Conservation (phyloP, 768 basidiomycete genomes). For the Polyporus arcularius region DNA sequence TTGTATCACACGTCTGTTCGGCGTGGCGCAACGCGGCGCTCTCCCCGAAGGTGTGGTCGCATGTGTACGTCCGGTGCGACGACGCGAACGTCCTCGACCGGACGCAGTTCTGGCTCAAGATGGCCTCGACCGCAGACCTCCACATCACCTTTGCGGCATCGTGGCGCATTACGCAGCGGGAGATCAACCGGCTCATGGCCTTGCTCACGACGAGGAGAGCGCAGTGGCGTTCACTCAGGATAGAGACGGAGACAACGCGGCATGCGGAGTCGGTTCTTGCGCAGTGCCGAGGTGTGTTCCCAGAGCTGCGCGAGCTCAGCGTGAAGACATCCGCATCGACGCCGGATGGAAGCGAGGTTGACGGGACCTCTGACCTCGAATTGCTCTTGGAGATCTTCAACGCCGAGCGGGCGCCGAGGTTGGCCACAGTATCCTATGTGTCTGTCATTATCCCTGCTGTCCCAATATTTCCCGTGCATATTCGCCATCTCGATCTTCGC, state of each 20-base stretch:
- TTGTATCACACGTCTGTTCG: conserved; percentile 59
- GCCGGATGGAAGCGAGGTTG: conserved; percentile 9
- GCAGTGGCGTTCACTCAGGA: conserved; percentile 47
- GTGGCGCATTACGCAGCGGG: conserved; percentile 30
- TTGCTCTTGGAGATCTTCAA: conserved; percentile 16
- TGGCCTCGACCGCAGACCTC: conserved; percentile 44
- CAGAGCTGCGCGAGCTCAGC: conserved; percentile 37
- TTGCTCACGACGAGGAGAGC: conserved; percentile 40
- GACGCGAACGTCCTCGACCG: conserved; percentile 41
- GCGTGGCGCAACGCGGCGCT: conserved; percentile 57
- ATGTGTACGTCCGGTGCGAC: conserved; percentile 52
- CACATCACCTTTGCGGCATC: conserved; percentile 43
- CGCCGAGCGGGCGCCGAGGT: conserved; percentile 17
- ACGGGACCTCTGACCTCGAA: conserved; percentile 6
- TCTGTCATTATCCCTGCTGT: conserved; percentile 18
- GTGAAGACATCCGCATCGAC: conserved; percentile 19
- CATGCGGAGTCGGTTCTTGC: conserved; percentile 43
- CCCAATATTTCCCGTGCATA: conserved; percentile 35
- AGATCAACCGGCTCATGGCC: conserved; percentile 37
- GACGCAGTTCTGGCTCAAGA: conserved; percentile 53
- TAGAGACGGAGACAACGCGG: conserved; percentile 40
- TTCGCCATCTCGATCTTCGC: conserved; percentile 16
- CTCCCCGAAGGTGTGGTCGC: conserved; percentile 58
- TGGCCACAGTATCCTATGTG: conserved; percentile 13
- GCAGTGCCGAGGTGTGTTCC: conserved; percentile 34